Percentiles rank a stretch among this genome's conserved stretches.
Conservation (phyloP, 805 yeast genomes). For the Yarrowia sp. region DNA sequence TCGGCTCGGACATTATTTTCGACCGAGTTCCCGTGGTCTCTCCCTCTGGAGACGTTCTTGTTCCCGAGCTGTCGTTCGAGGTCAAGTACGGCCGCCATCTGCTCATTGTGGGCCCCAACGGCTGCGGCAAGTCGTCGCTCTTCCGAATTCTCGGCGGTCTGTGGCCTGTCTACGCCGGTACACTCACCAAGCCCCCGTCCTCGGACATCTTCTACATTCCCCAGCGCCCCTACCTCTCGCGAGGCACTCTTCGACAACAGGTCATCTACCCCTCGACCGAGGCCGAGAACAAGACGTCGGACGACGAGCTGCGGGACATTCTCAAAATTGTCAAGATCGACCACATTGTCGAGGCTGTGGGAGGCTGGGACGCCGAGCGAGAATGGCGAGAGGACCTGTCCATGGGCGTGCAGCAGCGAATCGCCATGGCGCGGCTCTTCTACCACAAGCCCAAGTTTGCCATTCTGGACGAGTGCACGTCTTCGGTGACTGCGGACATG, state of each 20-base stretch:
- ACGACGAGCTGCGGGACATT: slow-evolving; percentile 40
- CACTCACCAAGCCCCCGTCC: slow-evolving; percentile 60
- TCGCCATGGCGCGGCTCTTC: slow-evolving; percentile 89
- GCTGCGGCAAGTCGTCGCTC: slow-evolving; percentile 91
- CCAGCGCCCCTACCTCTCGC: slow-evolving; percentile 83
- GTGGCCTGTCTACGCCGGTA: slow-evolving; percentile 73
- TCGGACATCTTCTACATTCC: slow-evolving; percentile 83
- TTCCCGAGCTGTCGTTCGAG: slow-evolving; percentile 63
- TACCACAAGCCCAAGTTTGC: slow-evolving; percentile 93
- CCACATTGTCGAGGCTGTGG: slow-evolving; percentile 40
- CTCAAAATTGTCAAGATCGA: slow-evolving; percentile 40
- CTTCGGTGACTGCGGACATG: slow-evolving; percentile 87
- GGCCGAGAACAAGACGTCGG: slow-evolving; percentile 44
- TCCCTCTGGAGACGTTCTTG: slow-evolving; percentile 75
- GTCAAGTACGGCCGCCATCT: slow-evolving; percentile 80
- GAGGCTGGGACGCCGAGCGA: slow-evolving; percentile 64
- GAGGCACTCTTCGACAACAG: slow-evolving; percentile 80
- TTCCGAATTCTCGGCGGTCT: slow-evolving; percentile 89
- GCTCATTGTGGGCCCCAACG: slow-evolving; percentile 91
- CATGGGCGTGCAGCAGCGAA: slow-evolving; percentile 87
- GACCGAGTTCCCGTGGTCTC: slow-evolving; percentile 76
- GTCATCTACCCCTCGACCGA: slow-evolving; percentile 81
- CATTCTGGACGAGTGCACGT: slow-evolving; percentile 92
- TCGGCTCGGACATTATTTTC: slow-evolving; percentile 63
- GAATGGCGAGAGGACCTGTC: slow-evolving; percentile 90